Conservation (phyloP, 106 monocot species). For the Platanthera zijinensis region DNA sequence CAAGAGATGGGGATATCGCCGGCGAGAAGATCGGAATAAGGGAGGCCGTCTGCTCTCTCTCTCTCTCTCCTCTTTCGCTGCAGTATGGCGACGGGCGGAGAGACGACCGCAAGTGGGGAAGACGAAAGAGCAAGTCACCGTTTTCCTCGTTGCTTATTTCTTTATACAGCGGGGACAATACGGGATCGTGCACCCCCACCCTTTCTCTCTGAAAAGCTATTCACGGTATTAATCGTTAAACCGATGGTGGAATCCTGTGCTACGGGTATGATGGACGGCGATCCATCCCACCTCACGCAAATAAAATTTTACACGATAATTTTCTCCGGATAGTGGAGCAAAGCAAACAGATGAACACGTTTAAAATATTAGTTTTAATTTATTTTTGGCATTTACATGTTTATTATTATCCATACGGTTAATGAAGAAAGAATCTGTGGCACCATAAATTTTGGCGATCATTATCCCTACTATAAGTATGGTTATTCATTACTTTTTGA, state of each 20-base stretch:
- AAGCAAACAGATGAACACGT: no score
- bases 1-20: not conserved
- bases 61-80: not conserved
- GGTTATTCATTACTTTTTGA: no score
- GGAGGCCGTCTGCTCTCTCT: not conserved
- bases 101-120: not conserved
- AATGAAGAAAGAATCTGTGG: no score
- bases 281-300: not conserved
- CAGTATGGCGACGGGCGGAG: not conserved
- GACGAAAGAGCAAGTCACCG: not conserved
- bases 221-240: not conserved
- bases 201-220: not conserved
- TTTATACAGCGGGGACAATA: not conserved
- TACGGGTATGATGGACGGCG: not conserved
- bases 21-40: not conserved
- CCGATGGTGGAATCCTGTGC: not conserved
- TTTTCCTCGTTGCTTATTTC: not conserved
- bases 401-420: no score
- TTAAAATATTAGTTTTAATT: no score
- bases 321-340: no score
- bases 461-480: no score
- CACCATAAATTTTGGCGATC: no score
- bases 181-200: not conserved
- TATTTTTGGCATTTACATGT: no score
- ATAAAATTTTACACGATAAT: no score